These are phyloP conservation scores for Flagelloscypha sp. DNA, from an alignment of 768 basidiomycete species.

Conservation along the genomic window DNA sequence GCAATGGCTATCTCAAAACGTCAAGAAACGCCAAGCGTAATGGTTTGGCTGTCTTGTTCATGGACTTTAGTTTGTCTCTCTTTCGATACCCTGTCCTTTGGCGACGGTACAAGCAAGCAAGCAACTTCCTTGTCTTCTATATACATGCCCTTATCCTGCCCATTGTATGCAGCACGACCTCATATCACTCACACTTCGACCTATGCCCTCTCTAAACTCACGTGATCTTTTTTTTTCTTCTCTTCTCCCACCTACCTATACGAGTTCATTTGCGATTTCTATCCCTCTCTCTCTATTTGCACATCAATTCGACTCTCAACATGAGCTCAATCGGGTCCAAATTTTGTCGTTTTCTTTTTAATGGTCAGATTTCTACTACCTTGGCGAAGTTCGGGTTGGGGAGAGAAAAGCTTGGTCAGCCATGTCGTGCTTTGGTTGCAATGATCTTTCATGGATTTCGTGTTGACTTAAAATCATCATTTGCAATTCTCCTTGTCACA, in stretches of 20 bases:
- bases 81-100: slow-evolving; percentile 14
- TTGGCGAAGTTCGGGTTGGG: too few relatives aligned
- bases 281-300: too few relatives aligned
- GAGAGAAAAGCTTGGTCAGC: too few relatives aligned
- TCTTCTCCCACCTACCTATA: neutral
- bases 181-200: neutral
- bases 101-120: slow-evolving; percentile 17
- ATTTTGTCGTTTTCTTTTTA: too few relatives aligned
- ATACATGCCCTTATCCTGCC: slow-evolving; percentile 7
- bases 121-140: slow-evolving; percentile 7
- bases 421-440: slow-evolving; percentile 30
- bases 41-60: slow-evolving; percentile 13
- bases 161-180: neutral
- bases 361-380: too few relatives aligned
- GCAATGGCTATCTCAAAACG: slow-evolving; percentile 95
- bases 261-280: too few relatives aligned
- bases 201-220: slow-evolving; percentile 1
- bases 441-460: slow-evolving; percentile 1
- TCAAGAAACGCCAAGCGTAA: slow-evolving; percentile 84
- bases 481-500: slow-evolving; percentile 5
- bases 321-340: too few relatives aligned
- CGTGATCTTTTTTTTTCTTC: neutral
- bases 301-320: too few relatives aligned
- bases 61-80: slow-evolving; percentile 6
- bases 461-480: slow-evolving; percentile 4